Evolutionary conservation across 2,329 filamentous ascomycete species (phyloP), one percentile per base, ranked within the genome.

Genomic region (Ceratocystis diversiconidia): DNA sequence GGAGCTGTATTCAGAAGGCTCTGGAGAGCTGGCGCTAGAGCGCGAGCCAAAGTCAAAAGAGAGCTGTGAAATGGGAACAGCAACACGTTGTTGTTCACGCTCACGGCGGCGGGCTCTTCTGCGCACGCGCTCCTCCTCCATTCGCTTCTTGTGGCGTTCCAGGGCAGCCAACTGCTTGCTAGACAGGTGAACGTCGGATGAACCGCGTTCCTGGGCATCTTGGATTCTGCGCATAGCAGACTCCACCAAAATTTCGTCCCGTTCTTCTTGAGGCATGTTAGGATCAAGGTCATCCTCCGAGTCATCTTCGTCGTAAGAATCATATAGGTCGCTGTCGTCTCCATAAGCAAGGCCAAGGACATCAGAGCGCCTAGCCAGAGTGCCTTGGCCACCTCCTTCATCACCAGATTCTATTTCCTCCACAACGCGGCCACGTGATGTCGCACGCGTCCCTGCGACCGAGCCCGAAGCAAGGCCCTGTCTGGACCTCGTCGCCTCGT

Each of bases 141-240:
- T 76, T 66, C 86, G 83, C 73, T 85, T 83, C 68, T 82, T 77
- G 71, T 82, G 80, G 69, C 85, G 83, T 72, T 92, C 87, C 70
- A 95, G 79, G 60, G 90, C 91, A 68, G 86, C 87, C 70, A 96
- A 79, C 74, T 96, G 92, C 64, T 88, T 85, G 71, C 86, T 83
- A 70, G 82, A 90, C 69, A 97, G 81, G 73, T 86, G 88, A 65
- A 96, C 89, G 66, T 95, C 89, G 57, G 81, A 79, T 74, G 86
- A 87, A 69, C 91, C 91, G 71, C 85, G 85, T 69, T 84, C 83
- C 73, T 89, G 85, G 17, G 92, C 90, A 69, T 85, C 83, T 69
- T 86, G 84, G 72, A 96, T 95, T 70, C 90, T 87, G 71, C 86
- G 85, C 74, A 95, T 77, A 50, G 92, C 92, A 69, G 84, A 84